Conservation (phyloP, 1,139 yeast genomes). For the Candida sp. region DNA sequence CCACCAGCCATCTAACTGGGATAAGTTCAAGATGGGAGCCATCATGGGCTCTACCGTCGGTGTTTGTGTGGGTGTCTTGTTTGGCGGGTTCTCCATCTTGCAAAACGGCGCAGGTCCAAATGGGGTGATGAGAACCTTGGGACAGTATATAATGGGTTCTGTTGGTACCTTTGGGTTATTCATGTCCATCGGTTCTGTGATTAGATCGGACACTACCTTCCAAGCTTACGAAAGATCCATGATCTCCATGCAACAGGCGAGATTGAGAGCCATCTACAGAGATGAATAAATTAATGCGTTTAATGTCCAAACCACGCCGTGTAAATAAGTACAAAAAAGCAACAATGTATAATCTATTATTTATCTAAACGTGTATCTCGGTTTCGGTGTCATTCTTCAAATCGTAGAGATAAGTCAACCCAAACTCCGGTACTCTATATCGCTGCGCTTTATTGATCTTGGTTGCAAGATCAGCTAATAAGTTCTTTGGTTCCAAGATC, state of each 20-base stretch:
- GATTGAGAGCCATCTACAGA: constrained; percentile 35
- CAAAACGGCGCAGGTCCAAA: constrained; percentile 99
- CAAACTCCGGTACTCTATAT: constrained; percentile 45
- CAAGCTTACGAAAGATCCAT: constrained; percentile 44
- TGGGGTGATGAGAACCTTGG: constrained; percentile 95
- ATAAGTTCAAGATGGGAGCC: constrained; percentile 98
- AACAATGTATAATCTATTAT: constrained; percentile 3
- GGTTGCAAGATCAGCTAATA: constrained; percentile 28
- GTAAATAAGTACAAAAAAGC: background rate
- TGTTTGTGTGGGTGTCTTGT: constrained; percentile 92
- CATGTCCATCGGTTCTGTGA: constrained; percentile 95
- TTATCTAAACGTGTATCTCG: constrained; percentile 16
- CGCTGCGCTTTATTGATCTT: constrained; percentile 19
- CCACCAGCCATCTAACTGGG: constrained; percentile 89
- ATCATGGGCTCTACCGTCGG: constrained; percentile 98
- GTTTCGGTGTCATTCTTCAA: constrained; percentile 17
- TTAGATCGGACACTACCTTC: constrained; percentile 72
- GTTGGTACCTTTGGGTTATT: constrained; percentile 97
- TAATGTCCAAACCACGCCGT: constrained; percentile 2
- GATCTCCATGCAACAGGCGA: constrained; percentile 40
- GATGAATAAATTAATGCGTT: constrained; percentile 12
- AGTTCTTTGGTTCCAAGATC: constrained; percentile 75
- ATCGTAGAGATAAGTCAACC: constrained; percentile 44
- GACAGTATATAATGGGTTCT: constrained; percentile 96
- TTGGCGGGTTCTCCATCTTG: constrained; percentile 91